Conservation (phyloP, 345 rosid species). For the Aegle marmelos region DNA sequence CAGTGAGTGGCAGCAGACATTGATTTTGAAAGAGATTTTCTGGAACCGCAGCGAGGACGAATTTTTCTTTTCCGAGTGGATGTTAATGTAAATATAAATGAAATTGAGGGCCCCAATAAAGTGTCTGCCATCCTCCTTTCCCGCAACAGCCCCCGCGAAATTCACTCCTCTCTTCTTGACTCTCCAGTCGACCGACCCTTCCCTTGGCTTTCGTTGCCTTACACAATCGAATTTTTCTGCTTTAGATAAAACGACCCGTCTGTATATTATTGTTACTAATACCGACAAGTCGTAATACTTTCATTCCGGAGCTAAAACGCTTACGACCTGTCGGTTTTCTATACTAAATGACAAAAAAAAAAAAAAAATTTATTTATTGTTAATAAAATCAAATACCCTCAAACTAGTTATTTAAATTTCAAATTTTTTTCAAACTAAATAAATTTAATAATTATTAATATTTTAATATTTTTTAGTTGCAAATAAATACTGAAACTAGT, state of each 20-base stretch:
- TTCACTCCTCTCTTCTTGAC: not conserved
- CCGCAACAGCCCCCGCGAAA: not conserved
- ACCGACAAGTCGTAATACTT: no score
- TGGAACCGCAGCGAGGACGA: not conserved
- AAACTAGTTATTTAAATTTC: no score
- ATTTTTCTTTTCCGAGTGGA: slow-evolving; percentile 2
- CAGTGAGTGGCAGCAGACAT: slow-evolving; percentile 23
- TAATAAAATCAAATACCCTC: no score
- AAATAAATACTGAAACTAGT: no score
- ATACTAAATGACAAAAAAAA: no score
- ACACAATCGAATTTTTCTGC: not conserved
- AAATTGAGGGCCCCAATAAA: slow-evolving; percentile 38
- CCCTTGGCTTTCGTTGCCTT: not conserved
- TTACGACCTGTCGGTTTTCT: no score
- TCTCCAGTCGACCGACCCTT: not conserved
- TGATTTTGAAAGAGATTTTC: slow-evolving; percentile 12
- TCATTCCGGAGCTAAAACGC: no score
- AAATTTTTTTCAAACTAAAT: no score
- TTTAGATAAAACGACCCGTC: not conserved
- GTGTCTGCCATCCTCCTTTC: slow-evolving; percentile 66
- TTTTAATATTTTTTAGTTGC: no score
- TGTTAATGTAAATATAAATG: not conserved
- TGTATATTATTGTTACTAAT: no score
- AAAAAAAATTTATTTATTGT: no score
- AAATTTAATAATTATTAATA: no score